Evolutionary conservation across 768 basidiomycete species (phyloP), one percentile per base, ranked within the genome.

Genomic region (Boletus tomentosulus): DNA sequence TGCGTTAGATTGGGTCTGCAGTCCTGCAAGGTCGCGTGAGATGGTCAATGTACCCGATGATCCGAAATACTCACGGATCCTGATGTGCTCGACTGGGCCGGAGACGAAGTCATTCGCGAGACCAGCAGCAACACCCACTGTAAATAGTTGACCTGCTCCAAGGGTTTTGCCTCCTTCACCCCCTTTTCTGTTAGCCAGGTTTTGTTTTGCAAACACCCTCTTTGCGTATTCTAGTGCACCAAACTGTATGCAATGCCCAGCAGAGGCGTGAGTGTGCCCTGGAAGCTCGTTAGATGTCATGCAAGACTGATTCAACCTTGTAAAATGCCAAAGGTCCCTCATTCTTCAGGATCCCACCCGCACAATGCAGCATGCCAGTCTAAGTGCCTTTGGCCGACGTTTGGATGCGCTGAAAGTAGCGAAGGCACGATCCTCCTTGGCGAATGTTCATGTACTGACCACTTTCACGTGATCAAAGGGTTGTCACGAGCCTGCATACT

Each of bases 381-480:
- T 94, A 96, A 3, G 93, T 96, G 41, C 94, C 94, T 65, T 85
- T 84, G 37, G 94, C 80, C 25, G 93, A 80, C 11, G 94, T 96
- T 83, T 98, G 94, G 86, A 96, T 93, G 56, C 94, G 84, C 92
- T 93, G 66, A 57, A 33, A 53, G 33, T 51, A 49, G 25, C 50
- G 33, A 54, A 47, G 11, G 10, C 48, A 48, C 54, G 43, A 56
- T 34, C 24, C 44, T 15, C n/a, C 19, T 22, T 35, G 46, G 27
- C 7, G 51, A 33, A 51, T 11, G 38, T 34, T 13, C 33, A 19
- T 50, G 47, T 34, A 82, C 89, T 67, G 66, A 92, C 91, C 74
- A 94, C 91, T 86, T 97, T 97, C 74, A 94, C 90, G 59, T 96
- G 93, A 71, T 98, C 94, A 71, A 98, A 98, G 12, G 94, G 94